Percentiles rank a stretch among this genome's conserved stretches.
Evolutionary conservation across 2,329 filamentous ascomycete genomes (phyloP).

Genomic region (Corinectria fuckeliana): DNA sequence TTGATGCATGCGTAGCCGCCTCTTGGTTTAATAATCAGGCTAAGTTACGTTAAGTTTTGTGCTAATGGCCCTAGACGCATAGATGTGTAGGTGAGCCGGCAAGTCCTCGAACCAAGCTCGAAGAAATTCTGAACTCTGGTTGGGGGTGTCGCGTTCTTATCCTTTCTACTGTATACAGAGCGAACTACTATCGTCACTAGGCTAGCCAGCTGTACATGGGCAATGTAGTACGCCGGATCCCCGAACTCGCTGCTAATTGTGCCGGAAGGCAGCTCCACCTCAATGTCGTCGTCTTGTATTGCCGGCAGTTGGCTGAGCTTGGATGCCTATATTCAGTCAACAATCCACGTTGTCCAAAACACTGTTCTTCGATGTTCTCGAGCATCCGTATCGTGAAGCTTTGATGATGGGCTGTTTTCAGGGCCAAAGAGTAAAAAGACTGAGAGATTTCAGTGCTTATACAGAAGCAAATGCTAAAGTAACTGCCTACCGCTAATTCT

Average conservation of each 20-base stretch:
- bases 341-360: not conserved
- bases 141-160: not conserved
- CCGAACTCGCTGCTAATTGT: conserved; percentile 3
- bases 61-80: not conserved
- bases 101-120: not conserved
- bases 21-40: no score
- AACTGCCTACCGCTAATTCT: no score
- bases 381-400: no score
- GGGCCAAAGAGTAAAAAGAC: no score
- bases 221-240: not conserved
- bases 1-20: no score
- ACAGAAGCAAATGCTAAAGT: no score
- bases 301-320: not conserved
- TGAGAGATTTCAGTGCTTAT: no score
- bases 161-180: not conserved
- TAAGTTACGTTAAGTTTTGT: no score
- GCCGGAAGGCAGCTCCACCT: conserved; percentile 1
- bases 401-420: no score
- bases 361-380: not conserved
- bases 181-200: not conserved
- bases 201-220: not conserved
- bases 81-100: not conserved
- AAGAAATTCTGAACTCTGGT: not conserved
- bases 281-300: conserved; percentile 4
- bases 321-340: not conserved